Base-by-base conservation (phyloP, 2,329 filamentous ascomycete species). In the Zarea fungicola region DNA sequence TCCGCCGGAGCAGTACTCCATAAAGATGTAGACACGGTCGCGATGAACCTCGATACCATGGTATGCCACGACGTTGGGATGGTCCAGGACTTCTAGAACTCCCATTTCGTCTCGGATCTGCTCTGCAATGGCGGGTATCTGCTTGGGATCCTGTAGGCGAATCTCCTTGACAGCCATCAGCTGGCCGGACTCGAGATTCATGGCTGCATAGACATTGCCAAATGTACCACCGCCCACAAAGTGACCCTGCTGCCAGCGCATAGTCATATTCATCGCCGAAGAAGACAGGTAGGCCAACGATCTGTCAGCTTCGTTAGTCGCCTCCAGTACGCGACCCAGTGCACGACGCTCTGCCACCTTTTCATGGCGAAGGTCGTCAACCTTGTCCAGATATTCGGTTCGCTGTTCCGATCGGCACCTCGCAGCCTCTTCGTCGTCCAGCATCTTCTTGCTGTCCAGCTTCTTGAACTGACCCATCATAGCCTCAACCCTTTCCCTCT, bases 21-120 rank as follows among this genome's bases (percentile, higher is more conserved):
- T 99, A 65, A 99, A 99, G 57, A 99, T 96, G 68, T 97, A 99
- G n/a, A 99, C 93, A 63, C 96, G 93, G 74, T 99, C 93, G 54
- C 93, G 83, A 68, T 99, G 93, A 3, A 96, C 93, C 67, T 99
- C 93, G 61, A 99, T 97, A 51, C 93, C 93, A 62, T 93, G 93
- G 69, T 99, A 99, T 9, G 90, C 92, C 19, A 99, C 95, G 53
- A 99, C 89, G 63, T 99, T 99, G 19, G 93, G 93, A 63, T 99
- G 93, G 62, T 99, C 91, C 39, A 99, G 78, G 1, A 96, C 87
- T 67, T 97, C 92, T 42, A 99, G 73, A 5, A 99, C 92, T 44
- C 87, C 86, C 91, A 99, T 97, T 66, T 99, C 93, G 62, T 99
- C 93, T 54, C 86, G 84, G 64, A 99, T 97, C 64, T 97, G 91